Conservation (phyloP, 345 rosid genomes). For the Litchi chinensis region DNA sequence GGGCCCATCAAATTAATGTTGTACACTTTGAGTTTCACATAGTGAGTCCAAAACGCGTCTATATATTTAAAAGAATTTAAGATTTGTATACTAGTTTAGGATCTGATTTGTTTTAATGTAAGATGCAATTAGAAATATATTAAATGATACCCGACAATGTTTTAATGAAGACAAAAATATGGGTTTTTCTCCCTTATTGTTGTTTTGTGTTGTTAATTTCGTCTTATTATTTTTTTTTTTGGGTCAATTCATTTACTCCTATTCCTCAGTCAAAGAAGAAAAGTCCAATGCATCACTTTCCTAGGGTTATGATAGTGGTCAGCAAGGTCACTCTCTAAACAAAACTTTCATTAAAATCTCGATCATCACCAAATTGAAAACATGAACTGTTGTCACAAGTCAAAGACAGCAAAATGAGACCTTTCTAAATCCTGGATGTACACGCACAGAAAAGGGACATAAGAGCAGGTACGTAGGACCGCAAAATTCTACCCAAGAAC, state of each 20-base stretch:
- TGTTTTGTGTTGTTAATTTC: background rate
- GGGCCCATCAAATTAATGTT: too few relatives aligned
- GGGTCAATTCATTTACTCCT: background rate
- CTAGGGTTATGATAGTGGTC: background rate
- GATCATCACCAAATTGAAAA: background rate
- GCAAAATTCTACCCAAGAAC: background rate
- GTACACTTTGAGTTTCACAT: too few relatives aligned
- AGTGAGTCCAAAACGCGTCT: background rate
- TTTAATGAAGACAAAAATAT: background rate
- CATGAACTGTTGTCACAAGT: background rate
- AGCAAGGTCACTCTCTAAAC: background rate
- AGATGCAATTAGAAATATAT: too few relatives aligned
- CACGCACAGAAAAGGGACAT: background rate
- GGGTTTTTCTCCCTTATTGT: background rate
- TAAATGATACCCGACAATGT: too few relatives aligned
- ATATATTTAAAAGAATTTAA: too few relatives aligned
- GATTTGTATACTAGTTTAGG: too few relatives aligned
- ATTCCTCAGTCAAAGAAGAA: background rate
- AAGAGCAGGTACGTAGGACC: background rate
- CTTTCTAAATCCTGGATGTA: background rate
- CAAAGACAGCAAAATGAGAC: background rate
- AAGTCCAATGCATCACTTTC: slow-evolving; percentile 1
- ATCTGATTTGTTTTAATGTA: too few relatives aligned
- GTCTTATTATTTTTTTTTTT: background rate
- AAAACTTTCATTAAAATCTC: background rate